Evolutionary conservation across 495 filamentous ascomycete genomes (phyloP).

Genomic region (Podospora fimiseda): DNA sequence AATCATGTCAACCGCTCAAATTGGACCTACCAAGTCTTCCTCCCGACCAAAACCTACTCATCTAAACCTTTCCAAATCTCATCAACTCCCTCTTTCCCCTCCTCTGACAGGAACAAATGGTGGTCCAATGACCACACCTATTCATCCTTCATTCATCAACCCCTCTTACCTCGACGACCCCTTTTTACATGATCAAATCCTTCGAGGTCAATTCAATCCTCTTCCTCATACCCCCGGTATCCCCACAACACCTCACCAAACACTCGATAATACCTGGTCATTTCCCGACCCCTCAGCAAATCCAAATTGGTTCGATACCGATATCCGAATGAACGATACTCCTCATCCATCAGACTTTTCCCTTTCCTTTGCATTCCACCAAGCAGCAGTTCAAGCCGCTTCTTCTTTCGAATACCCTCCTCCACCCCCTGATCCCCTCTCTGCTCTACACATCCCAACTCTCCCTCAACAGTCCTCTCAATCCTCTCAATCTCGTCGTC

Average conservation of each 20-base stretch:
- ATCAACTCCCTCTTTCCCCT: slow-evolving; percentile 29
- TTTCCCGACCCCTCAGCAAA: too few species aligned
- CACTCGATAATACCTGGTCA: too few species aligned
- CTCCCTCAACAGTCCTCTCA: background rate
- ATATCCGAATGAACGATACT: slow-evolving; percentile 7
- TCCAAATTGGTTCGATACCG: background rate
- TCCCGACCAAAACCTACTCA: slow-evolving; percentile 11
- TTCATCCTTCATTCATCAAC: slow-evolving; percentile 14
- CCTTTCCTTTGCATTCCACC: background rate
- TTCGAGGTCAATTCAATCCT: slow-evolving; percentile 7
- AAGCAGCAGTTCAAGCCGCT: slow-evolving; percentile 9
- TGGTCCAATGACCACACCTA: slow-evolving; percentile 5
- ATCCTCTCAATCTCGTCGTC: slow-evolving; percentile 15
- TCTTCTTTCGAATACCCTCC: background rate
- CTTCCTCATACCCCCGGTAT: background rate
- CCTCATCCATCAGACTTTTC: slow-evolving; percentile 5
- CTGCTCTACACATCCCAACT: background rate
- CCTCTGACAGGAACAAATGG: slow-evolving; percentile 30
- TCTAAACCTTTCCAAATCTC: slow-evolving; percentile 11
- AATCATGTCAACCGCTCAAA: slow-evolving; percentile 20
- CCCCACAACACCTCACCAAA: slow-evolving; percentile 9
- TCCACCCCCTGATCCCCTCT: background rate
- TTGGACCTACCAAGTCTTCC: slow-evolving; percentile 9
- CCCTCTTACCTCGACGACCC: slow-evolving; percentile 34
- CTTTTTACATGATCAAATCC: slow-evolving; percentile 23